These are phyloP conservation scores for Baudoinia panamericana DNA, from an alignment of 495 filamentous ascomycete genomes.

Conservation along the genomic window DNA sequence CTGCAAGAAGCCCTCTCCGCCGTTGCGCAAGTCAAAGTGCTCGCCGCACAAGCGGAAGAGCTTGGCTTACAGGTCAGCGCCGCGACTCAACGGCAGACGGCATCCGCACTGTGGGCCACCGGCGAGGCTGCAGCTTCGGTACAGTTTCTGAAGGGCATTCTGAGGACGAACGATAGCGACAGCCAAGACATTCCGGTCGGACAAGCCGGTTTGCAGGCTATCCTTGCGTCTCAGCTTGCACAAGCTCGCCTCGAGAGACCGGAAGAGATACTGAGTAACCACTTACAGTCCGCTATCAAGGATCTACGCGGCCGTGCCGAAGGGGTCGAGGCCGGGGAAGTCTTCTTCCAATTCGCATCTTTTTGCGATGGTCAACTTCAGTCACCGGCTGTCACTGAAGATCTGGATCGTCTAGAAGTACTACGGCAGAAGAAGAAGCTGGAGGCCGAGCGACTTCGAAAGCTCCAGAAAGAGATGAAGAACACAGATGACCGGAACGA, in stretches of 20 bases:
- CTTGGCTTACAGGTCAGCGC: slow-evolving; percentile 64
- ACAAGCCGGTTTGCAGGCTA: slow-evolving; percentile 69
- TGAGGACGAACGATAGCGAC: slow-evolving; percentile 45
- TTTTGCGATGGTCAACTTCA: slow-evolving; percentile 92
- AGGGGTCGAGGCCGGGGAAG: slow-evolving; percentile 66
- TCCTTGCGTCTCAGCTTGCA: slow-evolving; percentile 74
- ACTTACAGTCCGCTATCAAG: slow-evolving; percentile 68
- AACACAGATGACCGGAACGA: slow-evolving; percentile 33
- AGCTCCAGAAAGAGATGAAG: slow-evolving; percentile 16
- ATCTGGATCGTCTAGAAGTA: slow-evolving; percentile 67
- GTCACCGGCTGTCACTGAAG: slow-evolving; percentile 69
- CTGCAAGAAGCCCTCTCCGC: slow-evolving; percentile 75
- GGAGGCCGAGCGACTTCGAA: slow-evolving; percentile 50
- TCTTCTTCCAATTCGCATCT: slow-evolving; percentile 85
- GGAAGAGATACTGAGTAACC: slow-evolving; percentile 71
- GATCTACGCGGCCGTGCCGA: slow-evolving; percentile 57
- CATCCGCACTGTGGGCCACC: slow-evolving; percentile 87
- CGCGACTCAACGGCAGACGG: slow-evolving; percentile 61
- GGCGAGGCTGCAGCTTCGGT: slow-evolving; percentile 88
- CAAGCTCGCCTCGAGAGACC: slow-evolving; percentile 89
- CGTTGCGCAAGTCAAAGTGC: slow-evolving; percentile 62
- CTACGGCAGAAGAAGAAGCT: slow-evolving; percentile 69
- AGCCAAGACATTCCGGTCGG: slow-evolving; percentile 63
- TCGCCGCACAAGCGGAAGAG: slow-evolving; percentile 51
- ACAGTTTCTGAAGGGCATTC: slow-evolving; percentile 64